Evolutionary conservation across 345 rosid species (phyloP).

Genomic region (Ceriops tagal): DNA sequence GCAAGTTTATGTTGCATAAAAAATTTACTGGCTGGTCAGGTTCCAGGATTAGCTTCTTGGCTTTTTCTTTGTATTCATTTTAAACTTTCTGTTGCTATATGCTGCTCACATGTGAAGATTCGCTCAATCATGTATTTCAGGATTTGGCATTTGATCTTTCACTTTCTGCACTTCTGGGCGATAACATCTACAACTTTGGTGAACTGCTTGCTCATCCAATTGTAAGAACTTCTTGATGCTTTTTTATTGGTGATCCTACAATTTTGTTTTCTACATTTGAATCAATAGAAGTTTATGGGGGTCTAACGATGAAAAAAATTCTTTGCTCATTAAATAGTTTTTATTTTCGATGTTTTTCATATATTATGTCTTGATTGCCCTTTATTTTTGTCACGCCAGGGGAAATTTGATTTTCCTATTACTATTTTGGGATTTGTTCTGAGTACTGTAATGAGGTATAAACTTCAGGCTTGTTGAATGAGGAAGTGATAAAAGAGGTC

Average conservation of each 20-base stretch:
- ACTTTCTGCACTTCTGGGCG: conserved; percentile 96
- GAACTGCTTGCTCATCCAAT: conserved; percentile 98
- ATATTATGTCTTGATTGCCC: too few relatives aligned
- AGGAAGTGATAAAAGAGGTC: too few relatives aligned
- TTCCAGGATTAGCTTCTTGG: not conserved
- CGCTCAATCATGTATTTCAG: conserved; percentile 30
- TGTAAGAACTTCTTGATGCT: conserved; percentile 47
- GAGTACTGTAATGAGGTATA: too few relatives aligned
- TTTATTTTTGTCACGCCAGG: too few relatives aligned
- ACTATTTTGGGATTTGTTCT: not conserved
- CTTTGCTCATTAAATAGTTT: too few relatives aligned
- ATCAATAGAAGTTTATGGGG: not conserved
- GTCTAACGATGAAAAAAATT: not conserved
- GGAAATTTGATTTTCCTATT: not conserved
- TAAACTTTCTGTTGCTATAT: not conserved
- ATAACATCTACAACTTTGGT: conserved; percentile 96
- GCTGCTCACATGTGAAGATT: not conserved
- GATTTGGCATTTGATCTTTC: conserved; percentile 98
- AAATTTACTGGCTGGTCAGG: not conserved
- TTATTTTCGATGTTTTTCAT: too few relatives aligned
- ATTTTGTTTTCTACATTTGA: not conserved
- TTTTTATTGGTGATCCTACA: not conserved
- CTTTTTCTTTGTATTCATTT: not conserved
- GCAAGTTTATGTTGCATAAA: not conserved
- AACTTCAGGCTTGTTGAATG: too few relatives aligned